These are phyloP conservation scores for Skeletonema marinoi DNA, from an alignment of 108 stramenopile genomes.

Conservation along the genomic window DNA sequence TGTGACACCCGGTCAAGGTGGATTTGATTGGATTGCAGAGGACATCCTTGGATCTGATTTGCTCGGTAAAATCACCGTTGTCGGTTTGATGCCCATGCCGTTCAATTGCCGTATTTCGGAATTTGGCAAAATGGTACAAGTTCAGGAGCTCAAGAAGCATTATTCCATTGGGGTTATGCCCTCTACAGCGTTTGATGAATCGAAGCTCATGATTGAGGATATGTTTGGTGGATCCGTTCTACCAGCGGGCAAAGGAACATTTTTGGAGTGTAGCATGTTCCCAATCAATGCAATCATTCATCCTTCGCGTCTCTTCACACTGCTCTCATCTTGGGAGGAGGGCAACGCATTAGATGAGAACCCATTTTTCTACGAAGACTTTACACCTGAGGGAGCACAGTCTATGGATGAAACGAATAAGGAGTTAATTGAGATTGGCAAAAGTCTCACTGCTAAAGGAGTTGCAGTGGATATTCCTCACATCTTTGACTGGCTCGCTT, in stretches of 20 bases:
- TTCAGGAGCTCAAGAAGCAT: conserved; percentile 51
- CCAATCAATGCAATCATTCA: conserved; percentile 54
- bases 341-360: conserved; percentile 39
- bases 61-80: conserved; percentile 17
- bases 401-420: conserved; percentile 11
- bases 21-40: conserved; percentile 42
- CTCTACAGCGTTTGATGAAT: neutral
- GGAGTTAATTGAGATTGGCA: conserved; percentile 10
- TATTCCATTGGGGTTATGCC: conserved; percentile 34
- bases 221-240: conserved; percentile 19
- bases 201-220: conserved; percentile 5
- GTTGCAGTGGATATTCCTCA: conserved; percentile 27
- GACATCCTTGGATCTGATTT: conserved; percentile 38
- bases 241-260: conserved; percentile 35
- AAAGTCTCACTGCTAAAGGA: conserved; percentile 17
- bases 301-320: conserved; percentile 40
- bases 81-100: conserved; percentile 48
- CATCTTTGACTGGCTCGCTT: conserved; percentile 47
- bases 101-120: conserved; percentile 52
- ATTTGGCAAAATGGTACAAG: conserved; percentile 47
- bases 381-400: conserved; percentile 29
- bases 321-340: conserved; percentile 37
- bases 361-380: conserved; percentile 50
- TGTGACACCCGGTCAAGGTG: conserved; percentile 50
- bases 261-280: conserved; percentile 46